A percentile compares a stretch with the other conserved stretches of the same genome.
Conservation (phyloP, 164 flowering plant species). For the Dillenia turbinata region DNA sequence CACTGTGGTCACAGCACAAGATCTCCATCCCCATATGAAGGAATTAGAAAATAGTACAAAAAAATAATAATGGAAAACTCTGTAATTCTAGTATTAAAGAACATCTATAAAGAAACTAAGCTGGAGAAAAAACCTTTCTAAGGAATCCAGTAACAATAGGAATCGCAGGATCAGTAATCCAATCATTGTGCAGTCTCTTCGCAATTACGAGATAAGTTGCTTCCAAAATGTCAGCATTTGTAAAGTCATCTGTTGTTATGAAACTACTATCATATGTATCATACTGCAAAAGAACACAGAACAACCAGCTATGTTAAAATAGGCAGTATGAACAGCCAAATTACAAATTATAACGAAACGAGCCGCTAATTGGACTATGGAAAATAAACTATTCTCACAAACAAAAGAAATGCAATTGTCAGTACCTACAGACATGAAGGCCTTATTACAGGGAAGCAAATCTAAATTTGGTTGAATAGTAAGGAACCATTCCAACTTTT, state of each 20-base stretch:
- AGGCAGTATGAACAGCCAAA: too few relatives aligned
- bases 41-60: neutral
- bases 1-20: constrained; percentile 60
- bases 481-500: too few relatives aligned
- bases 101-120: neutral
- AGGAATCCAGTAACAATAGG: constrained; percentile 79
- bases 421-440: too few relatives aligned
- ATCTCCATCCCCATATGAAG: constrained; percentile 43
- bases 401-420: too few relatives aligned
- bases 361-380: too few relatives aligned
- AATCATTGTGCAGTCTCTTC: constrained; percentile 53
- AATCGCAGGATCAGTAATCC: constrained; percentile 63
- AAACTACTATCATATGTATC: constrained; percentile 74
- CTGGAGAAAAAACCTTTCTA: constrained; percentile 44
- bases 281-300: constrained; percentile 42
- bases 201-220: constrained; percentile 83
- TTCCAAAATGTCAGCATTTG: constrained; percentile 76
- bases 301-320: too few relatives aligned
- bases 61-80: neutral
- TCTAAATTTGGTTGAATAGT: too few relatives aligned
- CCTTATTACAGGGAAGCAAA: too few relatives aligned
- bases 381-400: too few relatives aligned
- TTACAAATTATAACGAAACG: too few relatives aligned
- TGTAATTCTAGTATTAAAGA: neutral
- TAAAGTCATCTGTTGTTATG: constrained; percentile 77